Evolutionary conservation across 768 basidiomycete genomes (phyloP).

Genomic region (Russula ochroleuca): DNA sequence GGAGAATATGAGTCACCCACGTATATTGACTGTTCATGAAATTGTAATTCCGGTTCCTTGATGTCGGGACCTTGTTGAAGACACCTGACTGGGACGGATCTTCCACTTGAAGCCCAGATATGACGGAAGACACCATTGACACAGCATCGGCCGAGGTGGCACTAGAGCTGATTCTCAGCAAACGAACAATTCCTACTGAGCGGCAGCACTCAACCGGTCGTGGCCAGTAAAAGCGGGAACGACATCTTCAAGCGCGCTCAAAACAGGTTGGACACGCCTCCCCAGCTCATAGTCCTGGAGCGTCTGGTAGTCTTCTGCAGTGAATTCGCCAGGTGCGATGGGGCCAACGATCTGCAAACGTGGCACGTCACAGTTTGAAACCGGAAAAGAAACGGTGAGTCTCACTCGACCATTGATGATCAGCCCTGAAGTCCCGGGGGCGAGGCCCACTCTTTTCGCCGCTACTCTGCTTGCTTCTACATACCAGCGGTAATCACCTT

Average conservation of each 20-base stretch:
- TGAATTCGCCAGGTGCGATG: slow-evolving; percentile 54
- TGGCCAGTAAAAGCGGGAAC: slow-evolving; percentile 31
- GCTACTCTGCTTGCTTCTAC: slow-evolving; percentile 46
- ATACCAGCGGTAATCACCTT: slow-evolving; percentile 41
- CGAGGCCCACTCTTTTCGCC: slow-evolving; percentile 52
- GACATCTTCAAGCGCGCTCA: slow-evolving; percentile 58
- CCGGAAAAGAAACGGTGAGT: slow-evolving; percentile 6
- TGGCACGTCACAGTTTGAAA: slow-evolving; percentile 1
- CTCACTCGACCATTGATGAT: slow-evolving; percentile 82
- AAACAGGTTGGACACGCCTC: slow-evolving; percentile 64
- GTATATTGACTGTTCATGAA: slow-evolving; percentile 57
- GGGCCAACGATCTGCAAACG: slow-evolving; percentile 69
- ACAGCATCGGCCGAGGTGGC: slow-evolving; percentile 54
- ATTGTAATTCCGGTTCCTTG: slow-evolving; percentile 59
- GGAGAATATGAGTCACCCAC: slow-evolving; percentile 41
- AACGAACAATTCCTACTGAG: background rate
- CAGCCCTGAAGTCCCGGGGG: slow-evolving; percentile 57
- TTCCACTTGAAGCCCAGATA: slow-evolving; percentile 65
- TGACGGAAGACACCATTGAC: slow-evolving; percentile 62
- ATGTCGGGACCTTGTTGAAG: slow-evolving; percentile 58
- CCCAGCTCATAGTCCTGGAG: slow-evolving; percentile 70
- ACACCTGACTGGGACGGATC: slow-evolving; percentile 71
- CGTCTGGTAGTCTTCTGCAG: slow-evolving; percentile 63
- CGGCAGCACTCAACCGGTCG: slow-evolving; percentile 11
- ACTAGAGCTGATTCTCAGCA: slow-evolving; percentile 36